phyloP scores from a whole-genome alignment of 768 basidiomycete species.

The Zangia roseola region DNA sequence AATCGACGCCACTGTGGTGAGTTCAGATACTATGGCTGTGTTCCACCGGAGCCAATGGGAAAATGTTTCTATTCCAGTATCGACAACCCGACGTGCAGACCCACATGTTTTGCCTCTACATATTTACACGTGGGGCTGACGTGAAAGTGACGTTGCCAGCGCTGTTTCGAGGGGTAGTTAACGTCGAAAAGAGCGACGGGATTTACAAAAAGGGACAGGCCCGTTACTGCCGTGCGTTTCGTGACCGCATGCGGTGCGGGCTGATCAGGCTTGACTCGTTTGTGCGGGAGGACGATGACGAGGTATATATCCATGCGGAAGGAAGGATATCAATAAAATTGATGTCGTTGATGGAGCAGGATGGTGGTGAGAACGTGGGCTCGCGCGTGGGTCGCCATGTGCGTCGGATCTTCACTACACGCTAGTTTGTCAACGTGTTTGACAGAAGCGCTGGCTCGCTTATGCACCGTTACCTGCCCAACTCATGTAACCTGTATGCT shows the following conservation, averaged over 20 bases:
- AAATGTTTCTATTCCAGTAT: slow-evolving; percentile 13
- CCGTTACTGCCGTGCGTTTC: slow-evolving; percentile 25
- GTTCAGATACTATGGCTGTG: slow-evolving; percentile 5
- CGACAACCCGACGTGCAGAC: slow-evolving; percentile 26
- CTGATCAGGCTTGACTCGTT: slow-evolving; percentile 20
- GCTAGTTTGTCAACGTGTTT: slow-evolving; percentile 1
- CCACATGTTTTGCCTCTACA: slow-evolving; percentile 30
- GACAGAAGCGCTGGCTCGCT: slow-evolving; percentile 19
- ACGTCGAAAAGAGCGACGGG: slow-evolving; percentile 17
- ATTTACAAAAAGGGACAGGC: slow-evolving; percentile 7
- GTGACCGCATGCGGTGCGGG: slow-evolving; percentile 21
- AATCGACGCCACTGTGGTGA: slow-evolving; percentile 25
- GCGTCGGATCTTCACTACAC: slow-evolving; percentile 25
- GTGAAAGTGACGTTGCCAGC: slow-evolving; percentile 30
- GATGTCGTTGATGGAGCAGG: slow-evolving; percentile 8
- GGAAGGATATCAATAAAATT: slow-evolving; percentile 25
- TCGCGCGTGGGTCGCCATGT: slow-evolving; percentile 29
- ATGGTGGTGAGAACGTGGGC: slow-evolving; percentile 11
- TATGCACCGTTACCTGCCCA: not conserved
- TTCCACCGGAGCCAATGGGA: slow-evolving; percentile 1
- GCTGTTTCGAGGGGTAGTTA: slow-evolving; percentile 29
- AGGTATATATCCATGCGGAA: slow-evolving; percentile 29
- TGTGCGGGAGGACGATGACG: slow-evolving; percentile 28
- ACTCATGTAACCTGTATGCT: not conserved
- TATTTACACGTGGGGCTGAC: slow-evolving; percentile 27